Conservation (phyloP, 768 basidiomycete species). For the Mycena vitilis region DNA sequence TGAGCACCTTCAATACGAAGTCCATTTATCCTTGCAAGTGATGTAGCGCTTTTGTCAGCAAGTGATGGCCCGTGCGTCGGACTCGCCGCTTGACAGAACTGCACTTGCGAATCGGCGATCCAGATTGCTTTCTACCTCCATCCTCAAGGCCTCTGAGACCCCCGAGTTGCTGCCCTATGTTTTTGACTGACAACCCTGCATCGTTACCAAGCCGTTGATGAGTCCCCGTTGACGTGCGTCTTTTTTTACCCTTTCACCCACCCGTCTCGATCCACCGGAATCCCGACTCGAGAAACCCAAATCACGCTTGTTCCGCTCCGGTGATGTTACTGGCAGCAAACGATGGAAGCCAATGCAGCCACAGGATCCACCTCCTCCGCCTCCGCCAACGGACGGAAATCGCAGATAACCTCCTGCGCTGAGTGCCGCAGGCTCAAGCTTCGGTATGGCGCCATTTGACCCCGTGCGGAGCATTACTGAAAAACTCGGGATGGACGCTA, state of each 20-base stretch:
- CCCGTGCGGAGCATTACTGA: background rate
- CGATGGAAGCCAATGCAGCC: slow-evolving; percentile 20
- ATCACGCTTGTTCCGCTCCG: slow-evolving; percentile 1
- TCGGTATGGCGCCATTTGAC: slow-evolving; percentile 33
- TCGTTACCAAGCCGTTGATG: background rate
- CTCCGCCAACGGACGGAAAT: slow-evolving; percentile 28
- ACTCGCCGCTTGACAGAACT: too few relatives aligned
- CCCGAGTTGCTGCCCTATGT: too few relatives aligned
- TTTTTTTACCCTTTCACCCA: background rate
- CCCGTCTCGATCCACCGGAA: too few relatives aligned
- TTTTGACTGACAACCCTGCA: too few relatives aligned
- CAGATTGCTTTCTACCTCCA: too few relatives aligned
- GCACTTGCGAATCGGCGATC: too few relatives aligned
- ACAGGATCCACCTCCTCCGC: slow-evolving; percentile 6
- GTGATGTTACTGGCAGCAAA: slow-evolving; percentile 10
- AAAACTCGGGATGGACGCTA: background rate
- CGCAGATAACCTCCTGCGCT: slow-evolving; percentile 39
- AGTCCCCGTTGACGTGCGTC: background rate
- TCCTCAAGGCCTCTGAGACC: too few relatives aligned
- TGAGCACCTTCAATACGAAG: too few relatives aligned
- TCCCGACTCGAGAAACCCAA: background rate
- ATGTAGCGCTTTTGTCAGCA: too few relatives aligned
- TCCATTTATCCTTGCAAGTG: too few relatives aligned
- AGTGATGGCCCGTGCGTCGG: too few relatives aligned
- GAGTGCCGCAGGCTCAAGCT: slow-evolving; percentile 50